Conservation (phyloP, 805 yeast species). For the Zygosaccharomyces kombuchaensis region DNA sequence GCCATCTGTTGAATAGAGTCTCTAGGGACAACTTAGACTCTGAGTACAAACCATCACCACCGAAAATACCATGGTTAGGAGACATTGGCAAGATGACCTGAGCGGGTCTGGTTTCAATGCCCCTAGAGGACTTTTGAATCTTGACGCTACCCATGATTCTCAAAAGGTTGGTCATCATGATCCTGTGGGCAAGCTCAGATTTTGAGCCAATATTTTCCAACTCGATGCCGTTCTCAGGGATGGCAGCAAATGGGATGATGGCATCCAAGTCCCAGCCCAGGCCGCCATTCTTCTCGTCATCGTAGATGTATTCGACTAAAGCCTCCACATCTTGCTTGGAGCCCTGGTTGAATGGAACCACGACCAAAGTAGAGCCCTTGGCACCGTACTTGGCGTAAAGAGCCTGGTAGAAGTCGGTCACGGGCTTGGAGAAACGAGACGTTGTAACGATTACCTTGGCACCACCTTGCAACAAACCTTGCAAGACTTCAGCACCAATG, state of each 20-base stretch:
- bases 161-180: conserved; percentile 93
- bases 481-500: conserved; percentile 94
- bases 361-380: conserved; percentile 83
- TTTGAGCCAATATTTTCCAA: conserved; percentile 87
- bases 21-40: conserved; percentile 95
- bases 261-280: conserved; percentile 97
- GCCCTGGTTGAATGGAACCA: conserved; percentile 99
- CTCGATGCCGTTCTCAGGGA: conserved; percentile 98
- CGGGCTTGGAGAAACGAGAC: conserved; percentile 88
- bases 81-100: conserved; percentile 95
- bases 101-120: conserved; percentile 93
- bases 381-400: conserved; percentile 93
- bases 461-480: conserved; percentile 95
- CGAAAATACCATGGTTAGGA: conserved; percentile 98
- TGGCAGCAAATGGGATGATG: conserved; percentile 96
- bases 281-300: conserved; percentile 78
- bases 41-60: conserved; percentile 96
- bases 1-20: conserved; percentile 97
- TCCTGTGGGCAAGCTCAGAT: conserved; percentile 97
- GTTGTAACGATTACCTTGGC: conserved; percentile 96
- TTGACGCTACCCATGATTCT: conserved; percentile 90
- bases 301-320: conserved; percentile 79
- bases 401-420: conserved; percentile 92
- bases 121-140: conserved; percentile 68
- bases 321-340: conserved; percentile 90